Percentiles rank a stretch among this genome's conserved stretches.
Evolutionary conservation across 2,329 filamentous ascomycete genomes (phyloP).

Genomic region (Penicillium sp.): DNA sequence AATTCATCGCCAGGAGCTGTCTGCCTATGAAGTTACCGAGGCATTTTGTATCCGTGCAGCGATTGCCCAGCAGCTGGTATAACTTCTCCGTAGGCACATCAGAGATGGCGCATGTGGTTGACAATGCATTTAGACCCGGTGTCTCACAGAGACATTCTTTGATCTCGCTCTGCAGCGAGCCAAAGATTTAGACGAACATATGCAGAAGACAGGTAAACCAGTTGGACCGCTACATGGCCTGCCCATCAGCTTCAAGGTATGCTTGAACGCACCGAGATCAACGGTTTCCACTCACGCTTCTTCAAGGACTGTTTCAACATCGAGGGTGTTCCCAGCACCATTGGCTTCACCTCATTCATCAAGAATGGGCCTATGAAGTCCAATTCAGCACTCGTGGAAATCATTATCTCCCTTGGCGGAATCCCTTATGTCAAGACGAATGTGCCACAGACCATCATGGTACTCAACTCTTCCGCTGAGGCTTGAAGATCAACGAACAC

Average conservation of each 20-base stretch:
- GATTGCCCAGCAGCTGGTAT: conserved; percentile 29
- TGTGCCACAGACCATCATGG: conserved; percentile 28
- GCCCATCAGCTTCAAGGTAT: conserved; percentile 23
- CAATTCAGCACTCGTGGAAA: conserved; percentile 15
- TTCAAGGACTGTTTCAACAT: conserved; percentile 16
- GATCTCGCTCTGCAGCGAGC: background rate
- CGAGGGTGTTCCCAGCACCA: conserved; percentile 12
- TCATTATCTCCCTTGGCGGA: conserved; percentile 20
- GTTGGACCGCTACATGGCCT: background rate
- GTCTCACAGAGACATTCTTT: conserved; percentile 29
- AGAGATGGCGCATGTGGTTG: background rate
- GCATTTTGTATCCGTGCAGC: conserved; percentile 39
- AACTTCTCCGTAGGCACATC: background rate
- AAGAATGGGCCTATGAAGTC: conserved; percentile 7
- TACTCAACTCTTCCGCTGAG: background rate
- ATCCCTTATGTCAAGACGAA: conserved; percentile 29
- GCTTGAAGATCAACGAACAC: background rate
- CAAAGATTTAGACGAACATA: background rate
- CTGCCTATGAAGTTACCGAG: conserved; percentile 10
- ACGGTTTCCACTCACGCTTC: background rate
- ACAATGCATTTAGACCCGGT: conserved; percentile 10
- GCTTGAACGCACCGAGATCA: background rate
- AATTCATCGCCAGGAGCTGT: conserved; percentile 3
- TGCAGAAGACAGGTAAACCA: background rate
- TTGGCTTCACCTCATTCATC: conserved; percentile 22